Percentiles rank a stretch among this genome's conserved stretches.
Evolutionary conservation across 345 rosid species (phyloP).

Genomic region (Salix dunnii): DNA sequence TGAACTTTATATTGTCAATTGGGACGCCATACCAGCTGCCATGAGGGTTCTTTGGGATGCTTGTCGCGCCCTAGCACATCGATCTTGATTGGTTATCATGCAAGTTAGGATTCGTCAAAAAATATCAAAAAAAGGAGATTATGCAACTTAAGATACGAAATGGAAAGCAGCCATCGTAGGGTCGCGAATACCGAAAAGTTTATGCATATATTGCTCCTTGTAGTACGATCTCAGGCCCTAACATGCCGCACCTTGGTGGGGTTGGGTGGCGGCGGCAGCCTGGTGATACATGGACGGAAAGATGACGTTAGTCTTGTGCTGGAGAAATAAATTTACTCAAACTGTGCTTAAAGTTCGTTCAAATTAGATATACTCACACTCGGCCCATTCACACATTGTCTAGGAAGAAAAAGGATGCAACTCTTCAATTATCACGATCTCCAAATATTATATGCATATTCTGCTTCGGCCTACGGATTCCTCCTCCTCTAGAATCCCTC

Average conservation of each 20-base stretch:
- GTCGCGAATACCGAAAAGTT: too few relatives aligned
- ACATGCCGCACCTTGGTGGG: neutral
- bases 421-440: neutral
- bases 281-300: neutral
- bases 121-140: neutral
- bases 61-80: too few relatives aligned
- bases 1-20: too few relatives aligned
- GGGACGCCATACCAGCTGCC: too few relatives aligned
- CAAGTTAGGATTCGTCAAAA: neutral
- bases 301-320: neutral
- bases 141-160: neutral
- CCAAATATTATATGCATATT: neutral
- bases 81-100: neutral
- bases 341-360: neutral
- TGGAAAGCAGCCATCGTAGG: neutral
- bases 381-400: neutral
- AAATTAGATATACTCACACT: neutral
- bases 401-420: neutral
- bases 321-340: neutral
- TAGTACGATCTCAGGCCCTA: neutral
- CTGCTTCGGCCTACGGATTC: neutral
- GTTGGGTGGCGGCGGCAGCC: neutral
- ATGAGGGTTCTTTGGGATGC: too few relatives aligned
- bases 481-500: neutral
- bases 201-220: neutral